phyloP scores from a whole-genome alignment of 371 early-diverging fungal species.

The Mortierella sp. region DNA sequence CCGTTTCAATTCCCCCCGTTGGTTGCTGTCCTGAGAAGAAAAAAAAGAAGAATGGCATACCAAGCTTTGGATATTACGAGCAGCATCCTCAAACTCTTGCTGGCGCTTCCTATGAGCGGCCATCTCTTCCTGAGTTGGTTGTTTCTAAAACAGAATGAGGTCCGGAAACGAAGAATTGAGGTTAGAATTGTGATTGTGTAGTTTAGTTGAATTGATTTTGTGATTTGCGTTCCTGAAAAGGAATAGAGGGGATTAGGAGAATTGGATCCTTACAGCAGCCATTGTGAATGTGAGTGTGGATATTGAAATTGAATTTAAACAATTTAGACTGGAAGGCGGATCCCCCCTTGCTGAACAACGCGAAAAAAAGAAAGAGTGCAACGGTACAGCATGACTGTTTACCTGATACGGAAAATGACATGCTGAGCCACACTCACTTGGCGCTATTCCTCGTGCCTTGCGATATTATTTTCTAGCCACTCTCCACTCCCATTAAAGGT shows the following conservation, averaged over 20 bases:
- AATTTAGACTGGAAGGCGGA: neutral
- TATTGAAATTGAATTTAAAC: neutral
- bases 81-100: constrained; percentile 53
- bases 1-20: no score
- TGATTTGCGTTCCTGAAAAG: neutral
- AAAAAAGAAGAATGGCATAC: constrained; percentile 11
- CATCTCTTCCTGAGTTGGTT: constrained; percentile 49
- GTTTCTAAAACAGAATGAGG: constrained; percentile 19
- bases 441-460: no score
- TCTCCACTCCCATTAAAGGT: no score
- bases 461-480: no score
- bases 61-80: constrained; percentile 35
- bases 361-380: no score
- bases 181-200: neutral
- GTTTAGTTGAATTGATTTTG: neutral
- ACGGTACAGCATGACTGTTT: no score
- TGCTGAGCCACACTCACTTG: no score
- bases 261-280: constrained; percentile 18
- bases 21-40: no score
- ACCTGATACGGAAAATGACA: no score
- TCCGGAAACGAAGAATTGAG: neutral
- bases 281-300: neutral
- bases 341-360: no score
- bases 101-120: constrained; percentile 52
- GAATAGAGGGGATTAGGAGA: neutral